phyloP scores from a whole-genome alignment of 768 basidiomycete species.

The Hypholoma sublateritium region DNA sequence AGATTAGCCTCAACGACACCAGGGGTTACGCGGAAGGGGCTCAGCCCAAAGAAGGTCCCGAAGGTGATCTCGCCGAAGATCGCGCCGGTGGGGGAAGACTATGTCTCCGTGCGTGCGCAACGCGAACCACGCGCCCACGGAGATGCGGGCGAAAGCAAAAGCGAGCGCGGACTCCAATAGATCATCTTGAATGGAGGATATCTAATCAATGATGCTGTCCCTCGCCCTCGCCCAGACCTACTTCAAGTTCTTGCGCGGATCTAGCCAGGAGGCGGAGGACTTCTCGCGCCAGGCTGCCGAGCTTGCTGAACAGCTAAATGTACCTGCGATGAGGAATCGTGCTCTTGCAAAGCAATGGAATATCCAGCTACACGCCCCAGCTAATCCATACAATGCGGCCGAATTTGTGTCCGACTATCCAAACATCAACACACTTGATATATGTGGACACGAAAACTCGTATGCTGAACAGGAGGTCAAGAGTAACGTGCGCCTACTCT shows the following conservation, averaged over 20 bases:
- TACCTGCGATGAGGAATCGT: constrained; percentile 61
- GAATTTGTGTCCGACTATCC: constrained; percentile 44
- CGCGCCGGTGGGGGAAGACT: constrained; percentile 8
- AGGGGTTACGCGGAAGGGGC: constrained; percentile 15
- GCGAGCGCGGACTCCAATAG: constrained; percentile 34
- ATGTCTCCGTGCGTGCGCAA: constrained; percentile 22
- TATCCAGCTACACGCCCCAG: constrained; percentile 62
- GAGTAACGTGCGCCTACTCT: constrained; percentile 25
- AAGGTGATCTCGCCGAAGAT: constrained; percentile 17
- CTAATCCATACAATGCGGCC: constrained; percentile 50
- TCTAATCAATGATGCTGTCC: constrained; percentile 66
- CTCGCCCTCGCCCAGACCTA: constrained; percentile 69
- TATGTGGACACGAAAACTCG: constrained; percentile 52
- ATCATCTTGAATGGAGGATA: constrained; percentile 73
- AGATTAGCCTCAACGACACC: constrained; percentile 7
- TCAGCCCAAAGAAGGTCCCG: constrained; percentile 21
- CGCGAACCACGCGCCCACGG: constrained; percentile 24
- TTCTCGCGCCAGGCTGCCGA: constrained; percentile 78
- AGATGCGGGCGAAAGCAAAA: constrained; percentile 12
- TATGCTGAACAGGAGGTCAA: constrained; percentile 38
- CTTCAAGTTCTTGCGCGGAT: constrained; percentile 74
- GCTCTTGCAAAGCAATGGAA: constrained; percentile 71
- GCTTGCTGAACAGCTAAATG: constrained; percentile 67
- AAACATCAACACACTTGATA: constrained; percentile 59
- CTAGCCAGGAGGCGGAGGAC: constrained; percentile 81